A percentile compares a stretch with the other conserved stretches of the same genome.
Evolutionary conservation across 495 filamentous ascomycete species (phyloP).

Genomic region (Neurospora tetraspora): DNA sequence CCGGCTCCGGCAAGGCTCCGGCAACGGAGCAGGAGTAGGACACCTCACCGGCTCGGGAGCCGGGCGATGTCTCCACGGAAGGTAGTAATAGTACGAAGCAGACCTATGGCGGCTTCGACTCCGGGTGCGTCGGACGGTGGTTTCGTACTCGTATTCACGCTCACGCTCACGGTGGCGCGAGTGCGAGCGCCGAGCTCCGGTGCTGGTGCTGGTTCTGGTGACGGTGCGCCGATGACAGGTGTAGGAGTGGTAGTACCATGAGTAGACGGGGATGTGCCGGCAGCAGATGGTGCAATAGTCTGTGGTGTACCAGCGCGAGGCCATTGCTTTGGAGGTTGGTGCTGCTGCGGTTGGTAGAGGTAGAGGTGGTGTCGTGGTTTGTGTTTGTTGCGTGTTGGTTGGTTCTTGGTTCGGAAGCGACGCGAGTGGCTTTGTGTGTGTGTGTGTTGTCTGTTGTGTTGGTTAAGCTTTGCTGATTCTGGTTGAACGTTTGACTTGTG

Average conservation of each 20-base stretch:
- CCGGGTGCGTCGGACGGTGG: neutral
- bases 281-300: neutral
- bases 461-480: neutral
- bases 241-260: neutral
- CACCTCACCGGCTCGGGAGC: neutral
- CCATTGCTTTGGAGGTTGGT: neutral
- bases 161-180: neutral
- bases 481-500: neutral
- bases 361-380: neutral
- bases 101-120: neutral
- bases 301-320: neutral
- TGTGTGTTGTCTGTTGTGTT: neutral
- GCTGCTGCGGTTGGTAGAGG: neutral
- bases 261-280: neutral
- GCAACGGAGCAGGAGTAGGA: neutral
- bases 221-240: neutral
- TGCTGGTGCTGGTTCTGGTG: neutral
- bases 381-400: neutral
- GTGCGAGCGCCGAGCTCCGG: neutral
- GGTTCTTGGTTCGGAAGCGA: neutral
- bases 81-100: neutral
- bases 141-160: neutral
- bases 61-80: neutral
- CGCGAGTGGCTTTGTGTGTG: neutral
- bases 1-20: neutral